These are phyloP conservation scores for Pulveroboletus ravenelii DNA, from an alignment of 768 basidiomycete species.

Conservation along the genomic window DNA sequence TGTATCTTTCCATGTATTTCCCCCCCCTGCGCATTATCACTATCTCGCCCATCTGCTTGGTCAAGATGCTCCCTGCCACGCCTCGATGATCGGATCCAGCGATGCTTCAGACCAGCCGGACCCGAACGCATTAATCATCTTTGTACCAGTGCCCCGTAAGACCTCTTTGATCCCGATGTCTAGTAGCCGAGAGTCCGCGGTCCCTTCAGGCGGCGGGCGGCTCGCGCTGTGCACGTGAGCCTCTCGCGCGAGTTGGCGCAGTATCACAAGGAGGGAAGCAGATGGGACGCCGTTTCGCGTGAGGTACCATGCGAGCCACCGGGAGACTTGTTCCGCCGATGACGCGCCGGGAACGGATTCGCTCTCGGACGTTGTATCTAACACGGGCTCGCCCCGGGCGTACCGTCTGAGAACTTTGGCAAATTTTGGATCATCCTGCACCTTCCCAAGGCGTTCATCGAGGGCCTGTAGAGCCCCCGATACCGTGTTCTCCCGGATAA, in stretches of 20 bases:
- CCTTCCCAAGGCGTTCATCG: conserved; percentile 49
- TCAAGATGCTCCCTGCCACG: conserved; percentile 41
- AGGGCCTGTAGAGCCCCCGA: conserved; percentile 60
- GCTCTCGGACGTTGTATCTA: conserved; percentile 13
- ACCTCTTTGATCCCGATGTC: conserved; percentile 77
- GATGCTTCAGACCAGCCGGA: conserved; percentile 71
- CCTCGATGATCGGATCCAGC: conserved; percentile 58
- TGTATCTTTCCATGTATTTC: too few relatives aligned
- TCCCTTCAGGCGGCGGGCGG: conserved; percentile 49
- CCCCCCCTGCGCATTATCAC: too few relatives aligned
- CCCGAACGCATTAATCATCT: conserved; percentile 65
- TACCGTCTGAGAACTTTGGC: conserved; percentile 44
- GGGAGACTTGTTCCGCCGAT: conserved; percentile 21
- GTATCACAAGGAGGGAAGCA: conserved; percentile 57
- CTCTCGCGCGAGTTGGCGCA: conserved; percentile 57
- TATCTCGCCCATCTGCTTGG: background rate
- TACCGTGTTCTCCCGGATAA: conserved; percentile 70
- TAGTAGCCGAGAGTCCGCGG: conserved; percentile 31
- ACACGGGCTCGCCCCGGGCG: conserved; percentile 47
- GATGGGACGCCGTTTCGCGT: conserved; percentile 65
- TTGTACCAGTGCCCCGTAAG: conserved; percentile 78
- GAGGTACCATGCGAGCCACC: conserved; percentile 66
- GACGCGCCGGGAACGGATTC: conserved; percentile 9
- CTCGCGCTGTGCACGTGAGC: conserved; percentile 55
- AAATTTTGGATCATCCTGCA: conserved; percentile 27